Conservation (phyloP, 352 stramenopile genomes). For the Chrysophaeum taylorii region DNA sequence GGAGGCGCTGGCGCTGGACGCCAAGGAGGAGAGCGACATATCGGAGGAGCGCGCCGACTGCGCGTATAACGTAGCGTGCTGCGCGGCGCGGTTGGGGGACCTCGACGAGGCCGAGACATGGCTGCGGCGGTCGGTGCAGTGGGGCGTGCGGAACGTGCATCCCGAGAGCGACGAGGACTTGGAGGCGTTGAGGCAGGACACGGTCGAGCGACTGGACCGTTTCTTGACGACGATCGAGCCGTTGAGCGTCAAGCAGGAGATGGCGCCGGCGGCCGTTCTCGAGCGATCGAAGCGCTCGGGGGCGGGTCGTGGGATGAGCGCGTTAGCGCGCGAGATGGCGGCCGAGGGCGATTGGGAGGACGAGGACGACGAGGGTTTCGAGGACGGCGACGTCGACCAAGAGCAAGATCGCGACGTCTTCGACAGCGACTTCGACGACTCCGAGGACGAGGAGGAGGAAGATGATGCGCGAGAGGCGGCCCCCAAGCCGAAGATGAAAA, state of each 20-base stretch:
- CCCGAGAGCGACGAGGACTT: neutral
- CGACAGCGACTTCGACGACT: constrained; percentile 7
- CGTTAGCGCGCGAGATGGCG: neutral
- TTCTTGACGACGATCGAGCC: neutral
- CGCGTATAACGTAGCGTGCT: constrained; percentile 7
- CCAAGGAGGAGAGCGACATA: neutral
- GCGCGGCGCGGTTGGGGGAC: neutral
- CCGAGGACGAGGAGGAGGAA: constrained; percentile 3
- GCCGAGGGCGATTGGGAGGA: neutral
- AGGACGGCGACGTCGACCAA: neutral
- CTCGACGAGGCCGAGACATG: constrained; percentile 4
- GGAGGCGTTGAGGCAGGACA: neutral
- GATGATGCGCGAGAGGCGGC: constrained; percentile 5
- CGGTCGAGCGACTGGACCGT: neutral
- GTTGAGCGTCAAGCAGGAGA: neutral
- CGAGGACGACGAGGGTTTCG: neutral
- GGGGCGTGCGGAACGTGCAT: neutral
- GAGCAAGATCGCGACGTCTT: constrained; percentile 2
- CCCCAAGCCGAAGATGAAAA: neutral
- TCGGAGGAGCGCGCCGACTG: constrained; percentile 9
- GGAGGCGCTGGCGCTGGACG: neutral
- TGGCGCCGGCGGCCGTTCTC: neutral
- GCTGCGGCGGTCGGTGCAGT: neutral
- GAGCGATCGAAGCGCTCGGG: neutral
- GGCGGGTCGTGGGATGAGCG: neutral